phyloP scores from a whole-genome alignment of 129 eudicot genomes.

The Flaveria bidentis region DNA sequence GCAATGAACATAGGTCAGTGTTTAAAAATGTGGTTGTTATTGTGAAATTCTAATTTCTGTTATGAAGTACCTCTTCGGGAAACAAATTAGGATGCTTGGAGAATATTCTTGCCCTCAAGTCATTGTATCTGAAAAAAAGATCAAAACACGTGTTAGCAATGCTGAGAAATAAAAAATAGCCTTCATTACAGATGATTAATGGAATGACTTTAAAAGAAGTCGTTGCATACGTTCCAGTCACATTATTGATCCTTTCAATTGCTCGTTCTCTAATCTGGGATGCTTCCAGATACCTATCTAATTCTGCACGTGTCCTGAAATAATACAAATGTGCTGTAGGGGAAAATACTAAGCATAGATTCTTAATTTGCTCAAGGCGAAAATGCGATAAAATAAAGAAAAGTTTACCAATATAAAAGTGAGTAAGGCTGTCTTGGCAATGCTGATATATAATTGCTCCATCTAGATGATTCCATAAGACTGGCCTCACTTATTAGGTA shows the following conservation, averaged over 20 bases:
- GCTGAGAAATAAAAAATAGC: neutral
- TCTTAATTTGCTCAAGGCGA: constrained; percentile 24
- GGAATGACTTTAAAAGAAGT: constrained; percentile 5
- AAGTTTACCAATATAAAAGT: constrained; percentile 77
- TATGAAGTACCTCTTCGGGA: constrained; percentile 67
- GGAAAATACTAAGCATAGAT: constrained; percentile 62
- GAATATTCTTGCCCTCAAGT: constrained; percentile 74
- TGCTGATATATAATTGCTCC: constrained; percentile 89
- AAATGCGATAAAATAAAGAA: neutral
- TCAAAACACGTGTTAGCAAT: neutral
- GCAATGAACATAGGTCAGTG: constrained; percentile 28
- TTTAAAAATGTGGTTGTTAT: constrained; percentile 14
- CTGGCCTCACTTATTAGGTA: constrained; percentile 89
- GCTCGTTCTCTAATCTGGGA: constrained; percentile 91
- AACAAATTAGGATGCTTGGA: constrained; percentile 87
- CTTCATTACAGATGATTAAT: neutral
- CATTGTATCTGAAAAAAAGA: constrained; percentile 63
- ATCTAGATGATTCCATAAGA: constrained; percentile 70
- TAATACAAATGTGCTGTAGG: constrained; percentile 67
- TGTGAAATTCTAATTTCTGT: neutral
- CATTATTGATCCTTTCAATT: constrained; percentile 82
- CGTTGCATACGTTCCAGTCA: constrained; percentile 82
- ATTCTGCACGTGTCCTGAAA: constrained; percentile 95
- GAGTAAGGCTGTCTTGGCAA: constrained; percentile 97
- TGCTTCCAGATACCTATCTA: constrained; percentile 91